Base-by-base conservation (phyloP, 257 asterid species). In the Agastache rugosa region DNA sequence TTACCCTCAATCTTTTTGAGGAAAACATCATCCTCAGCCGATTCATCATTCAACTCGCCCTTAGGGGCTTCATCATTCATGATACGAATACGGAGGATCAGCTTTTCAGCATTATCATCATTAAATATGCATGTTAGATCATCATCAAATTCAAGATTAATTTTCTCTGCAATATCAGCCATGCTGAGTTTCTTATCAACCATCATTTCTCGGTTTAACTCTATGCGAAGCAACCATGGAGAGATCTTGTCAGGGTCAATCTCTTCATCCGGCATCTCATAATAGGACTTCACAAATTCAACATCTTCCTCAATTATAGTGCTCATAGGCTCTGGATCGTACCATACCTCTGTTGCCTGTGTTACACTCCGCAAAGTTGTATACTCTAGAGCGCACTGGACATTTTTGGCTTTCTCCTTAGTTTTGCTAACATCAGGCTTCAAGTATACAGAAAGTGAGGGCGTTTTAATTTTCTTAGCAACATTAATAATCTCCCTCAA, bases 91-190 rank as follows among this genome's bases (percentile, higher is more conserved):
- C 99, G 98, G 29, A 95, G 99, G 76, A 95, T 95, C 79, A 95
- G 83, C 77, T 95, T 95, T 42, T 92, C 99, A 47, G 99, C 99
- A 73, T 95, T 95, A 71, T 95, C 99, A 80, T 95, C 99, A 34
- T 92, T 95, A 84, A 89, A 95, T 75, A 95, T 95, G 75, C 98
- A 95, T 0, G 97, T 88, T 67, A 95, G 85, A 78, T 95, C 99
- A 69, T 89, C 96, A 74, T 92, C 96, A 71, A 95, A 95, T 81
- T 95, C 99, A 62, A 79, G 88, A 83, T 90, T 90, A 59, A 95
- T 92, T 86, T 92, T 95, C 79, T 87, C 98, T n/a, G 99, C 98
- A 79, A 95, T 95, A 79, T 92, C 96, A 41, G 99, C 98, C 99
- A 95, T 95, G 84, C 96, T 95, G 50, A 95, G 93, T 82, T 95